Evolutionary conservation across 805 yeast genomes (phyloP), one percentile per base, ranked within the genome.

Genomic region (Candida pseudofarinosa): DNA sequence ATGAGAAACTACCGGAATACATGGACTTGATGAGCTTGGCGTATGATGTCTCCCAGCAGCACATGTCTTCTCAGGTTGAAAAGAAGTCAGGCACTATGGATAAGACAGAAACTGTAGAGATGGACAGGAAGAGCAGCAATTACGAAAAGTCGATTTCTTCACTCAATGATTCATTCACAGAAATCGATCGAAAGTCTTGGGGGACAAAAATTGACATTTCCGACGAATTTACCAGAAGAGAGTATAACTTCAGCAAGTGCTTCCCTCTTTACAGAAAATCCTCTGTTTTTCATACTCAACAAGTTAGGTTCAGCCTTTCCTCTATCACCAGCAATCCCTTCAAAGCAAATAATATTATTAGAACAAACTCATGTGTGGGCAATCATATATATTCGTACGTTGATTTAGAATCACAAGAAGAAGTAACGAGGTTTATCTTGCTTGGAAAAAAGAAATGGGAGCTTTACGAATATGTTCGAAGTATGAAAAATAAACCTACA

Each of bases 181-280:
- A 23, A 23, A 23, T 10, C 28, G 28, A 23, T 23, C 6, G 10
- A 6, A 23, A 10, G 6, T 7, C 28, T 23, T 10, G 10, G 6
- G 28, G 28, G 10, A 10, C 28, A 6, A 10, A 6, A 23, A 23
- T 23, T 6, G 28, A 23, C 10, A 10, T 23, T 10, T 23, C 28
- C 10, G 28, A 23, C 10, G 28, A 23, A 23, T 23, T 23, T 10
- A 23, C 28, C 6, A 23, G 58, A 19, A 80, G 81, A 48, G 96
- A 87, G 56, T 71, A 76, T 42, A 72, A 80, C 41, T 88, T 82
- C 59, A 81, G 83, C 4, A 84, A 81, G 53, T 87, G 91, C 52
- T 89, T 88, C 62, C 97, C 97, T 0, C 78, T 81, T 42, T 86
- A 84, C 56, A 73, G 96, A 45, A 82, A 60, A 65, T 79, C 40